Evolutionary conservation across 176 grass and related monocot genomes (phyloP).

Genomic region (Aegilops tauschii): DNA sequence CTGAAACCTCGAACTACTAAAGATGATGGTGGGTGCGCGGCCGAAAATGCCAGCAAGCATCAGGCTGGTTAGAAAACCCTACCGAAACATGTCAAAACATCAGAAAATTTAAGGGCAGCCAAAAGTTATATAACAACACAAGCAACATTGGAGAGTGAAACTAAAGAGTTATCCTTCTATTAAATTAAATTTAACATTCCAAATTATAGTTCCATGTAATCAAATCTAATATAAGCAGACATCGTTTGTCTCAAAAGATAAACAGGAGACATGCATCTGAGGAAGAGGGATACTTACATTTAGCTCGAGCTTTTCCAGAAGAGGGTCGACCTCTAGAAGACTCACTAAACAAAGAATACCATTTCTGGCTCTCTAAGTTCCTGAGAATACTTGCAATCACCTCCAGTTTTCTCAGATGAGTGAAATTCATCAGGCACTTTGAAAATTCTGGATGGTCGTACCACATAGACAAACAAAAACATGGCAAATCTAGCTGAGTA

Average conservation of each 20-base stretch:
- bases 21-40: background rate
- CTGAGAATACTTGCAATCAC: background rate
- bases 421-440: background rate
- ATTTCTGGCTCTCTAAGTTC: background rate
- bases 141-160: too few relatives aligned
- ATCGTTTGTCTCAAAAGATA: too few relatives aligned
- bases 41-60: background rate
- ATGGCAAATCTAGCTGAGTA: background rate
- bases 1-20: background rate
- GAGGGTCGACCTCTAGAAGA: background rate
- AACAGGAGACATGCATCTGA: too few relatives aligned
- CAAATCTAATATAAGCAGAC: too few relatives aligned
- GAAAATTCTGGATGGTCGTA: background rate
- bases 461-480: background rate
- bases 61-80: background rate
- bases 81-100: background rate
- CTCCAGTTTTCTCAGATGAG: constrained; percentile 8
- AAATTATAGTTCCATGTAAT: too few relatives aligned
- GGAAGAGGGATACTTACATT: too few relatives aligned
- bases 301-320: too few relatives aligned
- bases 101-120: background rate
- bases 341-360: background rate
- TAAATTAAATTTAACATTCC: too few relatives aligned
- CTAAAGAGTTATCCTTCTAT: too few relatives aligned
- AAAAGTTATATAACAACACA: too few relatives aligned